Base-by-base conservation (phyloP, 352 stramenopile genomes). In the Globisporangium barbulae region DNA sequence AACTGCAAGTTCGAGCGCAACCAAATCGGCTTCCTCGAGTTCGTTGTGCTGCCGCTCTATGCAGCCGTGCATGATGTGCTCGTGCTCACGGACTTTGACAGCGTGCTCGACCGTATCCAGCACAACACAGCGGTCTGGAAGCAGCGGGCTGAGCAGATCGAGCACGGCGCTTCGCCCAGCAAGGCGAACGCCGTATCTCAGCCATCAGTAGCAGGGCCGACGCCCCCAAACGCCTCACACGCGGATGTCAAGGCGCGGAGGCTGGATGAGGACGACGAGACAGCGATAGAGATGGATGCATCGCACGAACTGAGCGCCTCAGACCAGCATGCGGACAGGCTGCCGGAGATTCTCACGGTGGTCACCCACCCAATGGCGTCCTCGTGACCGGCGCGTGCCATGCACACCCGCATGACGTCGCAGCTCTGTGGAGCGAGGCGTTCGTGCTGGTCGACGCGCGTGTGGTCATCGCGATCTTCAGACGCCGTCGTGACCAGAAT, bases 1-100 rank as follows among this genome's bases (percentile, higher is more conserved):
- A 69, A 63, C 33, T 64, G 67, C 42, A 78, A 82, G 35, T 89
- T 92, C 45, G 79, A 86, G 56, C 85, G 78, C 39, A 90, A 69
- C 62, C 83, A 92, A 53, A 79, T 91, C 55, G 82, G 81, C 1
- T 92, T 92, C 41, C 67, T 91, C 39, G 79, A 90, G 52, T 89
- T 92, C 59, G 70, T 92, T 8, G 83, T 90, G 22, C 70, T 89
- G 52, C 83, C 83, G 47, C 71, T 92, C 21, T 92, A 88, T 59
- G 65, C 57, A 21, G 71, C 78, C 4, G 85, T 71, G 6, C 58
- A 59, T 2, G 81, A 85, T 41, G 79, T 89, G 25, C 41, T 93
- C 19, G 68, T 71, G 7, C 64, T 90, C 41, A 25, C 55, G 8
- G 54, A 64, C 21, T 83, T 93, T 50, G 74, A 85, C 61, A 65